Percentiles rank a stretch among this genome's conserved stretches.
Evolutionary conservation across 106 monocot species (phyloP).

Genomic region (Posidonia australis): DNA sequence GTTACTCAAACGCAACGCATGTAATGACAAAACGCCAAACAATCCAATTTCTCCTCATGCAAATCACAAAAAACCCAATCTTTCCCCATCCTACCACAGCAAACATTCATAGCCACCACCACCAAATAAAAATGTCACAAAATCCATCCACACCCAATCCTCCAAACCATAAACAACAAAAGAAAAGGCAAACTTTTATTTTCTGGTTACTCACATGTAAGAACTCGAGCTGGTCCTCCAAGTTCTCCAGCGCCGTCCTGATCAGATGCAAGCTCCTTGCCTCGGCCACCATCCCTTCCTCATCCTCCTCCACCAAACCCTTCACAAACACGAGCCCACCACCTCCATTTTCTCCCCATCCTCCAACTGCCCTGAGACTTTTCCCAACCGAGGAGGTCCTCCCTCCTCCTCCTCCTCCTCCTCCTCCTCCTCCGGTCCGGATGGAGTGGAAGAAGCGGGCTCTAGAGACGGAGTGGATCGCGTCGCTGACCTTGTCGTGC

Average conservation of each 20-base stretch:
- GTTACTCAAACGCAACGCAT: no score
- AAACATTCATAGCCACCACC: no score
- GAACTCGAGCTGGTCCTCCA: conserved; percentile 69
- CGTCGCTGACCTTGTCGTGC: conserved; percentile 73
- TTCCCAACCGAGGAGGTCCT: neutral
- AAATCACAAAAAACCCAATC: no score
- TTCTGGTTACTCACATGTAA: conserved; percentile 32
- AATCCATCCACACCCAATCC: neutral
- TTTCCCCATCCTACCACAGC: no score
- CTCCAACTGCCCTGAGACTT: neutral
- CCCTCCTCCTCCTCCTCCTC: neutral
- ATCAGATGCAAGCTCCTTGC: conserved; percentile 51
- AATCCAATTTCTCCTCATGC: no score
- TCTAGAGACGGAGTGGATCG: conserved; percentile 58
- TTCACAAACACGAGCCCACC: conserved; percentile 40
- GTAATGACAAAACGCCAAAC: no score
- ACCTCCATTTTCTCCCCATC: conserved; percentile 9
- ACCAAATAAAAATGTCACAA: neutral
- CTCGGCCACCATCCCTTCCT: conserved; percentile 26
- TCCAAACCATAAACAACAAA: neutral
- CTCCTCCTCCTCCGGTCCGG: neutral
- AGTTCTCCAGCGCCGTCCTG: conserved; percentile 48
- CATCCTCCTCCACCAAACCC: conserved; percentile 12
- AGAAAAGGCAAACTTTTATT: neutral
- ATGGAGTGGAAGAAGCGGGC: conserved; percentile 42